phyloP scores from a whole-genome alignment of 2,329 filamentous ascomycete species.

The Leptodontidium sp. region DNA sequence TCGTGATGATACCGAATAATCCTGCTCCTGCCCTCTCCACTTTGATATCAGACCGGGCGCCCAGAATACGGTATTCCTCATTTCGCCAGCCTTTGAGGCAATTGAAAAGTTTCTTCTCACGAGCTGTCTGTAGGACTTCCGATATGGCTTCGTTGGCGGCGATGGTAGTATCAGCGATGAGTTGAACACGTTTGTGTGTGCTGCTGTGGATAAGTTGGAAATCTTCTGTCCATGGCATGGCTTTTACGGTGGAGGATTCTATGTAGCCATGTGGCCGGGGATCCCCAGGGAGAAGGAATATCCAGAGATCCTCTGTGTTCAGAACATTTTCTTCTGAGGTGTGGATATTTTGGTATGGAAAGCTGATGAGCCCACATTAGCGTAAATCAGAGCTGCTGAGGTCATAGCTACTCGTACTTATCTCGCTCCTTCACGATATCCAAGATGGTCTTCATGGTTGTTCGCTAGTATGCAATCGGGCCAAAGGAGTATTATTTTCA shows the following conservation, averaged over 20 bases:
- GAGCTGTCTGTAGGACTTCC: slow-evolving; percentile 4
- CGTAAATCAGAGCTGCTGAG: no score
- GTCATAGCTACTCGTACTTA: background rate
- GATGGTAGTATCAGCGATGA: background rate
- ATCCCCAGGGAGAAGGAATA: slow-evolving; percentile 26
- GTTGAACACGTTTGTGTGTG: slow-evolving; percentile 18
- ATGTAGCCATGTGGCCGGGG: slow-evolving; percentile 24
- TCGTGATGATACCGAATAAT: slow-evolving; percentile 76
- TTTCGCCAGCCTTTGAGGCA: slow-evolving; percentile 20
- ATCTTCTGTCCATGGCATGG: slow-evolving; percentile 26
- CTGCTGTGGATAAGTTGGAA: slow-evolving; percentile 18
- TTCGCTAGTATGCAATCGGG: background rate
- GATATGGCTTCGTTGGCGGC: slow-evolving; percentile 18
- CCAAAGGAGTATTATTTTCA: background rate
- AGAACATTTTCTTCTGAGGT: background rate
- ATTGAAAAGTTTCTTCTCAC: slow-evolving; percentile 13
- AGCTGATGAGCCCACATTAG: background rate
- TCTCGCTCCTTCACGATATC: slow-evolving; percentile 4
- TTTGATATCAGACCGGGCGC: slow-evolving; percentile 53
- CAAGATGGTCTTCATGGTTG: slow-evolving; percentile 2
- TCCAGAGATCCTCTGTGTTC: slow-evolving; percentile 14
- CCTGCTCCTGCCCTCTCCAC: slow-evolving; percentile 77
- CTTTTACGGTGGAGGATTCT: slow-evolving; percentile 17
- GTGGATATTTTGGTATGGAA: slow-evolving; percentile 8
- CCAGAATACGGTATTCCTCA: slow-evolving; percentile 26